Conservation (phyloP, 352 stramenopile genomes). For the Globisporangium takayamanum region DNA sequence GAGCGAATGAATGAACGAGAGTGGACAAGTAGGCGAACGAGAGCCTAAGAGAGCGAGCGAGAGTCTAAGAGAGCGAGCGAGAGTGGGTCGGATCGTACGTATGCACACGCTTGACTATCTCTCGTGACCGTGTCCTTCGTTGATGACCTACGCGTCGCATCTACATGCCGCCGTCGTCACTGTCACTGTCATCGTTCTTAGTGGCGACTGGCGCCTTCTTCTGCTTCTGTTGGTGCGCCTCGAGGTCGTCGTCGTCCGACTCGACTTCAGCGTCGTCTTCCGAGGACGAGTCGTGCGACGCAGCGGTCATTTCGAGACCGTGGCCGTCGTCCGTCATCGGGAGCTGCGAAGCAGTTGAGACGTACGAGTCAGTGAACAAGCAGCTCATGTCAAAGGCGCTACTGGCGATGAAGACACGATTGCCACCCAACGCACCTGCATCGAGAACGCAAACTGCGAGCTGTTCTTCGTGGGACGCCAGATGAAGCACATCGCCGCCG, state of each 20-base stretch:
- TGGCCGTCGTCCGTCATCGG: slow-evolving; percentile 63
- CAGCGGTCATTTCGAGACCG: slow-evolving; percentile 55
- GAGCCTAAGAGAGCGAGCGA: slow-evolving; percentile 7
- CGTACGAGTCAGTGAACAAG: not conserved
- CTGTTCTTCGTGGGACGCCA: slow-evolving; percentile 85
- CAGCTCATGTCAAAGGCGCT: not conserved
- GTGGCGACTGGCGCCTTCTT: slow-evolving; percentile 18
- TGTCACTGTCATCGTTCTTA: slow-evolving; percentile 42
- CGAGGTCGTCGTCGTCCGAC: slow-evolving; percentile 57
- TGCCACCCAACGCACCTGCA: slow-evolving; percentile 40
- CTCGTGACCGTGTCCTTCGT: no score
- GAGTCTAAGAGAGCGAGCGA: not conserved
- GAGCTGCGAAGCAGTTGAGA: slow-evolving; percentile 25
- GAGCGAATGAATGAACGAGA: no score
- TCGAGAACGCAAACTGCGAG: slow-evolving; percentile 83
- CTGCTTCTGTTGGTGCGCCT: slow-evolving; percentile 30
- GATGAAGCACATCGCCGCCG: slow-evolving; percentile 85
- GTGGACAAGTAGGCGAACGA: no score
- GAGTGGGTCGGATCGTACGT: not conserved
- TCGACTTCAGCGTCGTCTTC: slow-evolving; percentile 62
- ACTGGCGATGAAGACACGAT: not conserved
- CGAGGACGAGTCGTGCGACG: slow-evolving; percentile 41
- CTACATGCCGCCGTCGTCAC: slow-evolving; percentile 2
- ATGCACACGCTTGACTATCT: not conserved
- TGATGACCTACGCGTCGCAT: no score